These are phyloP conservation scores for Rhizopus microsporus DNA, from an alignment of 371 early-diverging fungal genomes.

Conservation along the genomic window DNA sequence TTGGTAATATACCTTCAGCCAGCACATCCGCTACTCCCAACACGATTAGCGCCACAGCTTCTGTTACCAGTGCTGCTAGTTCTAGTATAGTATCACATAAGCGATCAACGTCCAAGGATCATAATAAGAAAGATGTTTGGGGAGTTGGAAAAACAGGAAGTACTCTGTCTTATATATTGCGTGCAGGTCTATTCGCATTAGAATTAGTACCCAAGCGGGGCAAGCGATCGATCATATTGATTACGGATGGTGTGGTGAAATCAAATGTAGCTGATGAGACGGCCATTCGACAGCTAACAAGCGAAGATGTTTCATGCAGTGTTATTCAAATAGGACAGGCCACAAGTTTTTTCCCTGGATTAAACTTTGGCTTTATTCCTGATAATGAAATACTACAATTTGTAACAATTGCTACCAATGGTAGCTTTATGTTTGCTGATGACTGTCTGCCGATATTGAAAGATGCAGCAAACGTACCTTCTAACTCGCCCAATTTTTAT, in stretches of 20 bases:
- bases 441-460: slow-evolving; percentile 49
- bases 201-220: slow-evolving; percentile 68
- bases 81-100: neutral
- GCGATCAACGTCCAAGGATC: slow-evolving; percentile 6
- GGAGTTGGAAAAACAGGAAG: slow-evolving; percentile 62
- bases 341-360: slow-evolving; percentile 67
- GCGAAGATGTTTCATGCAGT: slow-evolving; percentile 64
- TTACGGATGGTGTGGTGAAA: slow-evolving; percentile 88
- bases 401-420: slow-evolving; percentile 76
- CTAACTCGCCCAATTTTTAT: slow-evolving; percentile 71
- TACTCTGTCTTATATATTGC: slow-evolving; percentile 63
- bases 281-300: slow-evolving; percentile 46
- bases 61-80: neutral
- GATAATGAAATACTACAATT: slow-evolving; percentile 87
- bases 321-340: slow-evolving; percentile 83
- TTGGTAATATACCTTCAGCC: too few species aligned
- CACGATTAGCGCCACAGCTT: neutral
- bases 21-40: neutral
- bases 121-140: slow-evolving; percentile 53
- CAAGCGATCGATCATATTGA: slow-evolving; percentile 66
- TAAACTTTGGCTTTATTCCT: slow-evolving; percentile 85
- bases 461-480: neutral
- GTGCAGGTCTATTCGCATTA: slow-evolving; percentile 69
- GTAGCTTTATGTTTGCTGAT: slow-evolving; percentile 78
- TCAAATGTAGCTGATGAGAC: slow-evolving; percentile 60